Evolutionary conservation across 129 eudicot species (phyloP), one percentile per base, ranked within the genome.

Genomic region (Oenanthe sinensis): DNA sequence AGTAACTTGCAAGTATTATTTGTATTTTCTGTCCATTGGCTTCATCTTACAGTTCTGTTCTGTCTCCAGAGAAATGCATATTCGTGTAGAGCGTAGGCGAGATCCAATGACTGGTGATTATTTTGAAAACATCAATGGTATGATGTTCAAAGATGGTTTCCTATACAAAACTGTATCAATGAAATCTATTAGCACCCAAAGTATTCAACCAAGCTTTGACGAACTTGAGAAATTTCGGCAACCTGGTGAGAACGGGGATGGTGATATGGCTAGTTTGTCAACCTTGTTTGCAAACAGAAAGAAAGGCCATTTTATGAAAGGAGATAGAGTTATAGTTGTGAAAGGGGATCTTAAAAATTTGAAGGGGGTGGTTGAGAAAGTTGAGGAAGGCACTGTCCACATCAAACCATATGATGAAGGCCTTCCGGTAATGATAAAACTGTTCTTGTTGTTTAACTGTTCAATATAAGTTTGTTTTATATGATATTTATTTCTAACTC

Each of bases 231-330:
- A 92, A 84, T 95, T 95, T 67, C 85, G 92, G 68, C 95, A 90
- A 67, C 94, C 96, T 47, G 83, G 75, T 79, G 97, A 95, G 55
- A 83, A 85, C 14, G 96, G 96, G 81, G 96, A 92, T 79, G 95
- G 92, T 13, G 97, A 95, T 65, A 82, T 88, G 77, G 86, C 92
- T 79, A 86, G 89, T 87, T 84, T 90, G 81, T 87, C 97, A 65
- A 88, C 97, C 2, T 84, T 90, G 44, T 92, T 92, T 81, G 92
- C 98, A 37, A 95, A 90, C 81, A 86, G 97, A 81, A 95, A 90
- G 83, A 95, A 92, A 82, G 97, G 99, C 45, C 99, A 95, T 82
- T 95, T 95, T 75, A 83, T 95, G 96, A 95, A 95, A 83, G 99
- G 99, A 70, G 97, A 92, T 77, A 83, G 90, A 72, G 93, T 95